phyloP scores from a whole-genome alignment of 2,329 filamentous ascomycete species.

The Fusarium sp. region DNA sequence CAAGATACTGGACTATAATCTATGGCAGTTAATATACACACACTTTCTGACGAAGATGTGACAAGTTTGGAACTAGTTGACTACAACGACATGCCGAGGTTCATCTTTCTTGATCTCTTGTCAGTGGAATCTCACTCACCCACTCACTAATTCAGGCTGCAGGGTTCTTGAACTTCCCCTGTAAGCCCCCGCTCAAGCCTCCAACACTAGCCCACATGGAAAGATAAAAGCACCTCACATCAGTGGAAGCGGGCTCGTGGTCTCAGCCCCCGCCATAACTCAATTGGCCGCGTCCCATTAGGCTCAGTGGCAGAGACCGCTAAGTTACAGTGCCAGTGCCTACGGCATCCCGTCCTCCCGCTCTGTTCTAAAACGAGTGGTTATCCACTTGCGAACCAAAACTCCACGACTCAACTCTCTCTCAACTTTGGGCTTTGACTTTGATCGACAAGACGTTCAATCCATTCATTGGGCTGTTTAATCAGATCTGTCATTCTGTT shows the following conservation, averaged over 20 bases:
- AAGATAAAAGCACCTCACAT: neutral
- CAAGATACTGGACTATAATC: neutral
- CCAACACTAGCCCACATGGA: neutral
- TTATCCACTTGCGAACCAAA: slow-evolving; percentile 23
- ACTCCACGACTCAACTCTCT: slow-evolving; percentile 16
- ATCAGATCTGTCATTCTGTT: neutral
- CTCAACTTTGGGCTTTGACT: neutral
- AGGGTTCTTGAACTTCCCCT: neutral
- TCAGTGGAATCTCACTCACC: neutral
- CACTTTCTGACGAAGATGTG: slow-evolving; percentile 3
- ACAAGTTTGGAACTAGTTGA: slow-evolving; percentile 2
- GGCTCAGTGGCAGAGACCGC: slow-evolving; percentile 1
- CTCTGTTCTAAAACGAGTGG: slow-evolving; percentile 3
- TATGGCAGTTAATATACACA: neutral
- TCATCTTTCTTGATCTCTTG: neutral
- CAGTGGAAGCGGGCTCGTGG: slow-evolving; percentile 3
- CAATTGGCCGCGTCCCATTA: neutral
- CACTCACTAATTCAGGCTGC: neutral
- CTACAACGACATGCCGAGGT: slow-evolving; percentile 23
- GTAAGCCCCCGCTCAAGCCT: slow-evolving; percentile 2
- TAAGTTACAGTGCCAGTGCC: neutral
- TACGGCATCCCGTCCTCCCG: slow-evolving; percentile 8
- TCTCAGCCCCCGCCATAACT: neutral
- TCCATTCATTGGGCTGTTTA: neutral
- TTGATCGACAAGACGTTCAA: neutral